Evolutionary conservation across 495 filamentous ascomycete genomes (phyloP), one percentile per base, ranked within the genome.

Genomic region (Aspergillus bertholletiae): DNA sequence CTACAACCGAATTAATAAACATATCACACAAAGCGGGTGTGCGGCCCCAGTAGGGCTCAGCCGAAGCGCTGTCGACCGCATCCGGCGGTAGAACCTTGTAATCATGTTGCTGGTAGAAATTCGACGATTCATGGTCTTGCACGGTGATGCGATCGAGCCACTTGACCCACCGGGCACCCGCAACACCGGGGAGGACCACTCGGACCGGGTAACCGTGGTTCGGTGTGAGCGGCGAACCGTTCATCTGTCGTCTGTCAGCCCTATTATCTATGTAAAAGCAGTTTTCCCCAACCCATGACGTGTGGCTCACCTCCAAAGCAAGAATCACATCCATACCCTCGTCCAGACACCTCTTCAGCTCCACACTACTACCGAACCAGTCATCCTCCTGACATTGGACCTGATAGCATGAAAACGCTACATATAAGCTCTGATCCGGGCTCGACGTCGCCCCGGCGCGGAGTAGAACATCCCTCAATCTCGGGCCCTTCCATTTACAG

Each of bases 61-160:
- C 83, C 18, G 72, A 64, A n/a, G 74, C 69, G 3, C 58, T 63
- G 65, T 84, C 72, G 1, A 74, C 73, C 7, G 76, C 80, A 39
- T 79, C 67, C 3, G 83, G 84, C 0, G 83, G 84, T 22, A 87
- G 79, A 40, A 76, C 72, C 53, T 86, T 86, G 71, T 88, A 88
- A 60, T 87, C 84, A 30, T 71, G 74, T 13, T 78, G 74, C 60
- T 86, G 82, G 71, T 84, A 88, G 55, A 82, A 72, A 45, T 79
- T 81, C 1, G 60, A 62, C 24, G 75, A 81, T 53, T 87, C 84
- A 53, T 83, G 75, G 47, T 80, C 76, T 26, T 78, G 73, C 2
- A 87, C 66, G 5, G 75, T 79, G 49, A 88, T 84, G 20, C 74
- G 75, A 61, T 76, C 80, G 0, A 87, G 74, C 83, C 84, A 88